Percentiles rank a stretch among this genome's conserved stretches.
phyloP scores from a whole-genome alignment of 78 protist genomes.

The Pelomyxa schiedti region DNA sequence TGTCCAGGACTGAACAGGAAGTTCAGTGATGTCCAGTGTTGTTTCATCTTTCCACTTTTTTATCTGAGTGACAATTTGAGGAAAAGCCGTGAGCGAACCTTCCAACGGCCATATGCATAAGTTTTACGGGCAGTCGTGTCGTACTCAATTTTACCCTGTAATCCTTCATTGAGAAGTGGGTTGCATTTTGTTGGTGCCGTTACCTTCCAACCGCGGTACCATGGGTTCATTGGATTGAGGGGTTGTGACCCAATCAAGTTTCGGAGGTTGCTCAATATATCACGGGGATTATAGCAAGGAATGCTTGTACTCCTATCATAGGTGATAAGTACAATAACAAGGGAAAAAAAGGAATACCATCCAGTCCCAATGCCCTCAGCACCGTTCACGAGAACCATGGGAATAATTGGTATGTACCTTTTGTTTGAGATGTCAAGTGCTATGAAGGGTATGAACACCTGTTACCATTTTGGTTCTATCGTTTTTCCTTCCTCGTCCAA shows the following conservation, averaged over 20 bases:
- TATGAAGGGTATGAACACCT: too few relatives aligned
- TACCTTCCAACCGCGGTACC: constrained; percentile 88
- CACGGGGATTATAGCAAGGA: constrained; percentile 85
- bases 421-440: too few relatives aligned
- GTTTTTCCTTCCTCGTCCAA: constrained; percentile 86
- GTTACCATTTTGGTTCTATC: constrained; percentile 88
- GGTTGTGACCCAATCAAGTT: constrained; percentile 37
- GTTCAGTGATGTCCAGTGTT: constrained; percentile 39
- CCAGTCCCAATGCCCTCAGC: constrained; percentile 96
- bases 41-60: constrained; percentile 4
- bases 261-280: constrained; percentile 56
- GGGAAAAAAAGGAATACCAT: constrained; percentile 5
- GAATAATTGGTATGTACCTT: constrained; percentile 94
- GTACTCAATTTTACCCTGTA: constrained; percentile 1
- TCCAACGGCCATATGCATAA: too few relatives aligned
- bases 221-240: constrained; percentile 64
- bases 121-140: background rate
- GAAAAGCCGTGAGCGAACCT: background rate
- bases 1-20: constrained; percentile 67
- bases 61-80: background rate
- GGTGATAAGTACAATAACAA: constrained; percentile 17
- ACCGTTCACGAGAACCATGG: constrained; percentile 97
- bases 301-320: constrained; percentile 42
- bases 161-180: constrained; percentile 2
- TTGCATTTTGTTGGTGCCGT: background rate